phyloP scores from a whole-genome alignment of 768 basidiomycete genomes.

The Lyophyllum atratum region DNA sequence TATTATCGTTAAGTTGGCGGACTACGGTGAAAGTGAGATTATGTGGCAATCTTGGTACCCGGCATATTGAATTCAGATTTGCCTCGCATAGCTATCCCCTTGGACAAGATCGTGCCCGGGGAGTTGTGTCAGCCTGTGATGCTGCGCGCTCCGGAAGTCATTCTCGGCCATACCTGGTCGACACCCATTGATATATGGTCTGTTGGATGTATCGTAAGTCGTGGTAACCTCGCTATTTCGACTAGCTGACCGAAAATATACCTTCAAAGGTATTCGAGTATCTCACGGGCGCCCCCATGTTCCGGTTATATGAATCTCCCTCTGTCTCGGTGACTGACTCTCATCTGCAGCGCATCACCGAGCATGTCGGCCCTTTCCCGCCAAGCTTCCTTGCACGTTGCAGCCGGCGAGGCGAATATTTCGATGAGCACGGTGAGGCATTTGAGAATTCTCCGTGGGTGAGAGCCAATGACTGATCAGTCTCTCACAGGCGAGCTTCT shows the following conservation, averaged over 20 bases:
- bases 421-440: slow-evolving; percentile 18
- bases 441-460: too few relatives aligned
- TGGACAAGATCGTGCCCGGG: neutral
- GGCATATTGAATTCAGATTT: neutral
- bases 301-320: neutral
- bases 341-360: slow-evolving; percentile 19
- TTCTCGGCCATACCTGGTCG: slow-evolving; percentile 20
- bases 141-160: slow-evolving; percentile 27
- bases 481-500: slow-evolving; percentile 6
- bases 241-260: neutral
- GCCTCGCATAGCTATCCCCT: neutral
- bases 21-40: slow-evolving; percentile 22
- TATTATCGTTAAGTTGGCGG: slow-evolving; percentile 18
- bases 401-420: slow-evolving; percentile 9
- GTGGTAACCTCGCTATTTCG: neutral
- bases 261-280: slow-evolving; percentile 14
- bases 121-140: slow-evolving; percentile 12
- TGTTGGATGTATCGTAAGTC: slow-evolving; percentile 26
- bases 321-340: neutral
- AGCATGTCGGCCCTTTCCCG: slow-evolving; percentile 20
- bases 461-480: too few relatives aligned
- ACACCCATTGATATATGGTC: slow-evolving; percentile 27
- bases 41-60: neutral
- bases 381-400: slow-evolving; percentile 18
- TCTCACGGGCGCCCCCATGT: neutral